Evolutionary conservation across 768 basidiomycete species (phyloP), one percentile per base, ranked within the genome.

Genomic region (Galerina marginata): DNA sequence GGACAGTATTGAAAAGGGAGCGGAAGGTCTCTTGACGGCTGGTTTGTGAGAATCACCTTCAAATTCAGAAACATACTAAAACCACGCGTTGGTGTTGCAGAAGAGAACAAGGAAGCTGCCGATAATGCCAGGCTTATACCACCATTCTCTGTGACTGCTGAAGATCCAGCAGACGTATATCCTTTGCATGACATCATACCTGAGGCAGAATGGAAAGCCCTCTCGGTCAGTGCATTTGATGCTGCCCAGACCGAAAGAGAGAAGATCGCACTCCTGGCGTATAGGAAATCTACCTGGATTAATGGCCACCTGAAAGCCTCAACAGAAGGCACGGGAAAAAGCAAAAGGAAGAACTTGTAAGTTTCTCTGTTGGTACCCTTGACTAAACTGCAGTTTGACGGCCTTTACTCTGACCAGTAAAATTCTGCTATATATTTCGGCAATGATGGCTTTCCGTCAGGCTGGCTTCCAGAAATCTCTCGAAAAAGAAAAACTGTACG

Each of bases 111-210:
- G 66, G 86, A 81, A 25, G 74, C 78, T 1, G 82, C 85, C 0
- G 86, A 93, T 69, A 81, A 76, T 67, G 81, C 81, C 52, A 86
- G 93, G 9, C 83, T 90, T 33, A 87, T 97, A 33, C 96, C 96
- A 4, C 81, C 84, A 1, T 90, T 90, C 69, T 83, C 92, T 64
- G 71, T 81, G 11, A 75, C 81, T 23, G 93, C 96, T 0, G 75
- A 77, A 38, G 82, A 87, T 14, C 88, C 92, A 1, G 81, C 84
- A n/a, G 88, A 94, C 53, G 77, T 90, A 15, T 95, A 94, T 69
- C 81, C 86, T 10, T 71, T 92, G 51, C 86, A 91, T 68, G 81
- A 83, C 43, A 84, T 99, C 69, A 89, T 97, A 39, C 86, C 93
- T 0, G 87, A 91, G 57, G 81, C 81, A 10, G 96, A 97, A 74